Percentiles rank a stretch among this genome's conserved stretches.
Conservation (phyloP, 345 rosid genomes). For the Citrus unshiu region DNA sequence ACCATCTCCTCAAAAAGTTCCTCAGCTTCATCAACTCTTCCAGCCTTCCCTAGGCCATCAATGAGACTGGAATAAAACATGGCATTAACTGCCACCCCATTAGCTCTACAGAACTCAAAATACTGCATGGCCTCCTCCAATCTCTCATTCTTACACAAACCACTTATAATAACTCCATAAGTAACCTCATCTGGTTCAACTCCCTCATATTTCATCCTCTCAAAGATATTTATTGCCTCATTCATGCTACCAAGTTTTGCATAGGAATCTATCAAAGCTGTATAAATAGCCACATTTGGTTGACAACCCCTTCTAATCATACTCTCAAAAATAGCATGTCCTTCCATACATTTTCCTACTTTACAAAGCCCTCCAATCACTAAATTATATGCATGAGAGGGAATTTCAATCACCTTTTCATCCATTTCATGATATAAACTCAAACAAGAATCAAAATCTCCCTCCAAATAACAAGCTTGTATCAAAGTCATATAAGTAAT, state of each 20-base stretch:
- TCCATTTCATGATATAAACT: constrained; percentile 77
- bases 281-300: constrained; percentile 75
- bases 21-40: constrained; percentile 73
- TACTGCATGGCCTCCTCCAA: constrained; percentile 64
- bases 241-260: constrained; percentile 65
- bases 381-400: constrained; percentile 68
- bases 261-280: constrained; percentile 72
- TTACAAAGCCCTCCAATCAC: constrained; percentile 86
- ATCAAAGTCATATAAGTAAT: constrained; percentile 81
- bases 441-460: constrained; percentile 64
- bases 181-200: constrained; percentile 70
- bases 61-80: constrained; percentile 74
- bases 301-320: constrained; percentile 57
- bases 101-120: constrained; percentile 41
- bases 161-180: constrained; percentile 62
- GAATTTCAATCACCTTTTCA: constrained; percentile 69
- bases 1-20: constrained; percentile 73
- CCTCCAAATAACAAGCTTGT: constrained; percentile 70
- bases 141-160: constrained; percentile 75
- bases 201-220: constrained; percentile 72
- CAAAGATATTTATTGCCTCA: constrained; percentile 63
- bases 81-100: constrained; percentile 58
- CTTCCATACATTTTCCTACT: constrained; percentile 67
- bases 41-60: constrained; percentile 86
- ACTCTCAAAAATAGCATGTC: constrained; percentile 55